Conservation (phyloP, 345 rosid species). For the Trapa incisa region DNA sequence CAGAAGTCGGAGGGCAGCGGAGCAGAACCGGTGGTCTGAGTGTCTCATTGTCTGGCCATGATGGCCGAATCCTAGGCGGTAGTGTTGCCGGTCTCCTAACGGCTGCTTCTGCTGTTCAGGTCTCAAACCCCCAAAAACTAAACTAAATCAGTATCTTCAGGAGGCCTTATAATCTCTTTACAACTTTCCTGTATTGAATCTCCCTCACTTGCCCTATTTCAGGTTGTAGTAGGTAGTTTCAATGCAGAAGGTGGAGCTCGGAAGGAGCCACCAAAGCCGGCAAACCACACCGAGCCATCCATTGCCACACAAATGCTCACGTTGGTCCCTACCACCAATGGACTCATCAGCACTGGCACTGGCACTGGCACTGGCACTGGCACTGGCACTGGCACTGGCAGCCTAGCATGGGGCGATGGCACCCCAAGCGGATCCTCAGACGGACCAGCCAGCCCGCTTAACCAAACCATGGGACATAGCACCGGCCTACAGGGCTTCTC, state of each 20-base stretch:
- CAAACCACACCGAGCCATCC: conserved; percentile 20
- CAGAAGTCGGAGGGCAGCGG: conserved; percentile 58
- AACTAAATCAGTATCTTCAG: not conserved
- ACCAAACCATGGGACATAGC: conserved; percentile 31
- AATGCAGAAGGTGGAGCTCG: conserved; percentile 18
- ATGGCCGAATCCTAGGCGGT: conserved; percentile 84
- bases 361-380: too few species aligned
- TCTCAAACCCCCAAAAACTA: not conserved
- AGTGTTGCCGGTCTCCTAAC: conserved; percentile 66
- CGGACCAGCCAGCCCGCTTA: conserved; percentile 35
- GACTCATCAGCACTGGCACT: conserved; percentile 13
- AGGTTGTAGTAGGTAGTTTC: conserved; percentile 46
- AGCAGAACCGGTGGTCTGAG: conserved; percentile 65
- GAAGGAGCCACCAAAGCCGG: conserved; percentile 22
- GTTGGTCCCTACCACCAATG: conserved; percentile 10
- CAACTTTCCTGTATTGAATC: not conserved
- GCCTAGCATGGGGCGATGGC: conserved; percentile 32
- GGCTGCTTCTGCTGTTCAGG: conserved; percentile 92
- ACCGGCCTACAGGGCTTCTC: conserved; percentile 22
- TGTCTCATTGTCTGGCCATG: conserved; percentile 68
- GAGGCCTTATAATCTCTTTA: not conserved
- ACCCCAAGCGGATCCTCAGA: conserved; percentile 45
- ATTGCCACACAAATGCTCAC: conserved; percentile 13
- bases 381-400: conserved; percentile 18
- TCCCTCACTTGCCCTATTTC: not conserved